Conservation (phyloP, 352 stramenopile genomes). For the Pythium volutum region DNA sequence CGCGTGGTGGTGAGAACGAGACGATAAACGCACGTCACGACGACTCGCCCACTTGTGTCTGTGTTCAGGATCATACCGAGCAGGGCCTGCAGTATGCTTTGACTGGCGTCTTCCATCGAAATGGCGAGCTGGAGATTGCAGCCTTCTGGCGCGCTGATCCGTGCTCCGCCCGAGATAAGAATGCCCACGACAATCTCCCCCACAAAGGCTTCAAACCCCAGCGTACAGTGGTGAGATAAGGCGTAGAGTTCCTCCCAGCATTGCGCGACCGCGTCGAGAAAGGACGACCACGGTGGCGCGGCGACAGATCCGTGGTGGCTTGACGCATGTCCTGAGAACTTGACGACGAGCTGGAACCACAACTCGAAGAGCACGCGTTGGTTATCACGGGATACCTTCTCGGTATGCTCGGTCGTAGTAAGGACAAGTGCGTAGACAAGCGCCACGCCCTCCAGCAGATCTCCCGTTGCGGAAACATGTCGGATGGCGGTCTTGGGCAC, state of each 20-base stretch:
- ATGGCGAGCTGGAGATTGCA: not conserved
- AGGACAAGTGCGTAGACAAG: not conserved
- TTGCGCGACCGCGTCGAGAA: constrained; percentile 16
- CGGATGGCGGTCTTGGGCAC: not conserved
- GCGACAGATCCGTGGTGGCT: not conserved
- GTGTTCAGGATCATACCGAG: constrained; percentile 11
- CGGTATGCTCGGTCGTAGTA: not conserved
- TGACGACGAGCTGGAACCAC: constrained; percentile 13
- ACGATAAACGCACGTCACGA: not conserved
- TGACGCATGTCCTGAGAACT: not conserved
- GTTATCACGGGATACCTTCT: not conserved
- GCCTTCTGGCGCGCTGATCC: not conserved
- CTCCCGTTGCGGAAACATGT: not conserved
- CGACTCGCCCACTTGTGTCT: not conserved
- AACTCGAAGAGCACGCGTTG: constrained; percentile 4
- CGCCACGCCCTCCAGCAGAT: not conserved
- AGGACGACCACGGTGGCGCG: constrained; percentile 10
- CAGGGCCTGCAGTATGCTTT: not conserved
- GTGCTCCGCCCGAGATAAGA: constrained; percentile 11
- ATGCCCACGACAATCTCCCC: constrained; percentile 6
- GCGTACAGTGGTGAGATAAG: not conserved
- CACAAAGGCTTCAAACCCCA: constrained; percentile 16
- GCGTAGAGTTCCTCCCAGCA: constrained; percentile 16
- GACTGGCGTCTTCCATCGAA: not conserved
- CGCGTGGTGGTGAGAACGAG: not conserved